Evolutionary conservation across 441 rosid species (phyloP), one percentile per base, ranked within the genome.

Genomic region (Geranium incanum): DNA sequence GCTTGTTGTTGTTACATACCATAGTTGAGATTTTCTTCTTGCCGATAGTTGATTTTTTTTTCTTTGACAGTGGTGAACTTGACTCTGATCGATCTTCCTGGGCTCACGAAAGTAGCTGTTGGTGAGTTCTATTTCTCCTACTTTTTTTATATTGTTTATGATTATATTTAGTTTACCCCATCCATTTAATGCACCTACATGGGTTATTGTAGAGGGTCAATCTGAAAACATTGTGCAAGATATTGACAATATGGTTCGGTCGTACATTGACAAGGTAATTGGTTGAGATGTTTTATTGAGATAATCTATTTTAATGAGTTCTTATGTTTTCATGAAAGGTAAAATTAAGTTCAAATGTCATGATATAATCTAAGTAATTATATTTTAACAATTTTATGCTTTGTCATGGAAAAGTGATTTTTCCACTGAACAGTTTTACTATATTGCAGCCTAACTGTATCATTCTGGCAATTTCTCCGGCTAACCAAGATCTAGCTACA

Each of bases 401-500:
- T 60, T 60, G 11, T 60, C 7, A 12, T 7, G 36, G 12, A 19
- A 19, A n/a, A 57, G 63, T 16, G 28, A 57, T 16, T 18, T 57
- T 18, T 57, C 28, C 11, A 16, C 6, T 57, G 63, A 57, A 9
- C 16, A 57, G 15, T 68, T 72, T 39, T 48, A 15, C 57, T 80
- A n/a, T 43, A 19, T 19, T 82, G 73, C 72, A 87, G 95, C 95
- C 97, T 76, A 95, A 89, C 84, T 80, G 93, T 86, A 90, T 95
- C 79, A 90, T 95, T 82, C 87, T 95, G 88, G 99, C 99, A 55
- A 92, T 92, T 69, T 89, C 99, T 81, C 99, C 99, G 60, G 99
- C 99, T 11, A 95, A 95, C 87, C 99, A 95, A 88, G 99, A 95
- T 81, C 90, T 95, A 83, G 99, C 99, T 65, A 95, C 99, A 66